Evolutionary conservation across 169 alveolate genomes (phyloP).

Genomic region (Eimeria tenella): DNA sequence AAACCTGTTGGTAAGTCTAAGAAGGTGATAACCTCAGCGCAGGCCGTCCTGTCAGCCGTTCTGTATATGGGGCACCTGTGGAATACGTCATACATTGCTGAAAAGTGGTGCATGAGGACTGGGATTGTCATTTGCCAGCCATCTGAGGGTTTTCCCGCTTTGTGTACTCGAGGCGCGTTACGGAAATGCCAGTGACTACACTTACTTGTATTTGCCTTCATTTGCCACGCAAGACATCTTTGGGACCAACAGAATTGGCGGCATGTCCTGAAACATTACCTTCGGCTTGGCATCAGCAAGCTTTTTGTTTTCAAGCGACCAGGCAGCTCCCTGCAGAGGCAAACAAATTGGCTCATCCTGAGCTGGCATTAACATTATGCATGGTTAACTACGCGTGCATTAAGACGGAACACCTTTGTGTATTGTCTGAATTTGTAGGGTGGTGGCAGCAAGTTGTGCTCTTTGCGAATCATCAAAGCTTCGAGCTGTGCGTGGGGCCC

Average conservation of each 20-base stretch:
- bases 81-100: too few relatives aligned
- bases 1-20: conserved; percentile 53
- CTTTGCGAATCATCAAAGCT: too few relatives aligned
- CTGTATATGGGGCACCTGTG: conserved; percentile 72
- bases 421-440: too few relatives aligned
- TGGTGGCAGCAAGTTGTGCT: too few relatives aligned
- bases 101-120: too few relatives aligned
- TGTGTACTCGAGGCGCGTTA: not conserved
- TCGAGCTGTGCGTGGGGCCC: not conserved
- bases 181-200: not conserved
- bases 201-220: conserved; percentile 24
- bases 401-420: too few relatives aligned
- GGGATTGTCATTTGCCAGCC: too few relatives aligned
- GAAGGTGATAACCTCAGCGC: conserved; percentile 46
- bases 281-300: conserved; percentile 35
- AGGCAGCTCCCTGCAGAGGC: conserved; percentile 53
- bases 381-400: not conserved
- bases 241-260: conserved; percentile 41
- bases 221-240: not conserved
- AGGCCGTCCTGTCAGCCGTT: conserved; percentile 54
- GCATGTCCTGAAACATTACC: conserved; percentile 57
- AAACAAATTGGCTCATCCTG: not conserved
- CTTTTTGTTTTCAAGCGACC: conserved; percentile 18
- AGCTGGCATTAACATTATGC: not conserved
- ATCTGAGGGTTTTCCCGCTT: too few relatives aligned